These are phyloP conservation scores for Serendipita sp. DNA, from an alignment of 768 basidiomycete genomes.

Conservation along the genomic window DNA sequence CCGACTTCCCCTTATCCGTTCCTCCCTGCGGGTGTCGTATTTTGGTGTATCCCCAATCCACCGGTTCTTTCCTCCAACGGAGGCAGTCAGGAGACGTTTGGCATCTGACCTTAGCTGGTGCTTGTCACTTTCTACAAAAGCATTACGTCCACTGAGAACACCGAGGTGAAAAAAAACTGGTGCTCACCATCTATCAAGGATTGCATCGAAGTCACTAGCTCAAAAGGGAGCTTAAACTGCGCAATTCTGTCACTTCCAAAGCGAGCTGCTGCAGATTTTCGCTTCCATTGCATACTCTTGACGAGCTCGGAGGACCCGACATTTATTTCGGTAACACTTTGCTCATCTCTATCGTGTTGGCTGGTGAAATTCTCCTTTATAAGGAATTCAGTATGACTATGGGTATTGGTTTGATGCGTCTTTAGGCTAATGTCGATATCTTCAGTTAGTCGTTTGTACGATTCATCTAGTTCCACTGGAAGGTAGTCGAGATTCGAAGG, in stretches of 20 bases:
- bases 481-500: background rate
- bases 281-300: conserved; percentile 13
- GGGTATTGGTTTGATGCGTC: background rate
- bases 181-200: conserved; percentile 35
- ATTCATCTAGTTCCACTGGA: background rate
- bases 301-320: background rate
- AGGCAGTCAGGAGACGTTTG: conserved; percentile 46
- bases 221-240: conserved; percentile 51
- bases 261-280: conserved; percentile 66
- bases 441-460: background rate
- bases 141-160: conserved; percentile 12
- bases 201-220: conserved; percentile 53
- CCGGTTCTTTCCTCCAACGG: conserved; percentile 16
- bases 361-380: background rate
- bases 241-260: conserved; percentile 67
- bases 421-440: background rate
- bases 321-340: background rate
- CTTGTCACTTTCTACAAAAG: conserved; percentile 43
- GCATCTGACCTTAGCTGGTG: conserved; percentile 50
- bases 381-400: background rate
- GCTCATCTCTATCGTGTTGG: background rate
- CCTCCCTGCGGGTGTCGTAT: conserved; percentile 7
- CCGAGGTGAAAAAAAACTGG: background rate
- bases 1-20: conserved; percentile 19
- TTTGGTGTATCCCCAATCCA: conserved; percentile 8